Evolutionary conservation across 129 eudicot species (phyloP).

Genomic region (Flaveria brownii): DNA sequence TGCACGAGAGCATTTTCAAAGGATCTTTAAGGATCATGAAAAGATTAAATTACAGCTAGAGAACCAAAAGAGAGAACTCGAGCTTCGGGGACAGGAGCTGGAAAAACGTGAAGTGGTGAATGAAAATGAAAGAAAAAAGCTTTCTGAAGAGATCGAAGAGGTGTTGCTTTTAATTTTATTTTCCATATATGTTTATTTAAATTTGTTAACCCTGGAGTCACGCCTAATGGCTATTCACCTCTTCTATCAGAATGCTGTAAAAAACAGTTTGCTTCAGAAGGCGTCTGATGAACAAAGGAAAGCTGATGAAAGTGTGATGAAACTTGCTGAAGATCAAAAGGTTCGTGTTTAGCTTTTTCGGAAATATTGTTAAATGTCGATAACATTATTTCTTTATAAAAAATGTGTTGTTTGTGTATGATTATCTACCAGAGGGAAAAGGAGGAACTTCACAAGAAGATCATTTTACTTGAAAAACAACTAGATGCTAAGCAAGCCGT

Average conservation of each 20-base stretch:
- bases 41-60: constrained; percentile 70
- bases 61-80: constrained; percentile 67
- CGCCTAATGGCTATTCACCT: not conserved
- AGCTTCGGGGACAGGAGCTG: constrained; percentile 60
- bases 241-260: constrained; percentile 56
- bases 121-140: constrained; percentile 69
- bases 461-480: constrained; percentile 56
- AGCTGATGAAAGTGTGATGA: constrained; percentile 81
- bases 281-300: constrained; percentile 77
- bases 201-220: not conserved
- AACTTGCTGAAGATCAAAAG: constrained; percentile 85
- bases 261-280: constrained; percentile 61
- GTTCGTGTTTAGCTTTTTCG: constrained; percentile 38
- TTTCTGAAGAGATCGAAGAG: constrained; percentile 78
- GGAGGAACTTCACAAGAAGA: constrained; percentile 53
- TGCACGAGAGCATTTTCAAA: constrained; percentile 75
- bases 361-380: not conserved
- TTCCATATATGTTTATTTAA: not conserved
- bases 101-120: constrained; percentile 77
- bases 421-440: constrained; percentile 54
- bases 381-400: not conserved
- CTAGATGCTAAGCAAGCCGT: constrained; percentile 72
- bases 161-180: constrained; percentile 25
- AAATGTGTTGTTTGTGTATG: not conserved
- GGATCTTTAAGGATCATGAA: constrained; percentile 74